Evolutionary conservation across 441 rosid species (phyloP).

Genomic region (Populus hybrid): DNA sequence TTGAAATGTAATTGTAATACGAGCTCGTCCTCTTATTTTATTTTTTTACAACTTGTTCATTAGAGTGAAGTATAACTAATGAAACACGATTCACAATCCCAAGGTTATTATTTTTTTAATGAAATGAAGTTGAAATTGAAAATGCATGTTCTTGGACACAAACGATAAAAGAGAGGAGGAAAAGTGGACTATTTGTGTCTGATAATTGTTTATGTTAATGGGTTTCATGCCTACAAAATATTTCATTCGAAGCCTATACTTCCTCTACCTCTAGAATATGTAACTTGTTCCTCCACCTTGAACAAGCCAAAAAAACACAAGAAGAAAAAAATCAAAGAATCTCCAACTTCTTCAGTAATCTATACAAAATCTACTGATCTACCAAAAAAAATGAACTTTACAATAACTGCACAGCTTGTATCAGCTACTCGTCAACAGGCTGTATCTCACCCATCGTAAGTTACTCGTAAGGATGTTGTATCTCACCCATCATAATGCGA

Average conservation of each 20-base stretch:
- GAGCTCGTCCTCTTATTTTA: neutral
- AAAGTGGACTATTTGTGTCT: neutral
- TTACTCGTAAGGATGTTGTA: conserved; percentile 66
- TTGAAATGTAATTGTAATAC: no score
- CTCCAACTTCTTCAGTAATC: neutral
- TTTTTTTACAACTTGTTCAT: neutral
- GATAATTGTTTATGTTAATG: neutral
- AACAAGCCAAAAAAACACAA: neutral
- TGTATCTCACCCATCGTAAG: conserved; percentile 84
- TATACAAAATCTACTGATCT: conserved; percentile 17
- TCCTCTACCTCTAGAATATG: neutral
- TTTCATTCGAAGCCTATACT: neutral
- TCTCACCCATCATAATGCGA: conserved; percentile 88
- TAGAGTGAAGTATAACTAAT: no score
- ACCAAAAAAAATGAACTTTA: neutral
- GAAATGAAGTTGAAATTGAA: no score
- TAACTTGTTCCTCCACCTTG: conserved; percentile 1
- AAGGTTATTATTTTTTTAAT: no score
- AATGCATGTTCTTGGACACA: neutral
- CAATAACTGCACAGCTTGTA: conserved; percentile 16
- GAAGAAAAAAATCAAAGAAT: neutral
- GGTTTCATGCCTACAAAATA: neutral
- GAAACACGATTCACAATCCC: no score
- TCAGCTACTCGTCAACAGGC: conserved; percentile 50
- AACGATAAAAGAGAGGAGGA: neutral